A percentile compares a stretch with the other conserved stretches of the same genome.
These are phyloP conservation scores for Aspergillus viridinutans DNA, from an alignment of 2,329 filamentous ascomycete species.

Conservation along the genomic window DNA sequence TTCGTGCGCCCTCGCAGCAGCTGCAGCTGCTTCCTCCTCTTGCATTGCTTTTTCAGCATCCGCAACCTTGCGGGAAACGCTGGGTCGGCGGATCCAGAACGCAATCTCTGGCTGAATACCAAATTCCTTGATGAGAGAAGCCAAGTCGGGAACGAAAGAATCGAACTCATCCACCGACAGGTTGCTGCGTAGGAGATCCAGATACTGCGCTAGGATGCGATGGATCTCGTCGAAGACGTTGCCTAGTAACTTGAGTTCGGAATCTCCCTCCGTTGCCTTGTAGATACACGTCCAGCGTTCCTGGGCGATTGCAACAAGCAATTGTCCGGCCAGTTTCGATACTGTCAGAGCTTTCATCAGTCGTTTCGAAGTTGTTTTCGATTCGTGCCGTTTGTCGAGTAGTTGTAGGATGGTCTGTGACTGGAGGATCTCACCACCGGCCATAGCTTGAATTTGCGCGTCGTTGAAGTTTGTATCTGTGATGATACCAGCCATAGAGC, in stretches of 20 bases:
- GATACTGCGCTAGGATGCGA: slow-evolving; percentile 76
- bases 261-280: slow-evolving; percentile 59
- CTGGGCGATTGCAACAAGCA: slow-evolving; percentile 87
- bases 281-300: slow-evolving; percentile 85
- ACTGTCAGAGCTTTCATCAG: slow-evolving; percentile 76
- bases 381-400: slow-evolving; percentile 76
- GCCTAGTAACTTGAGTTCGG: slow-evolving; percentile 83
- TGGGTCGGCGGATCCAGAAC: slow-evolving; percentile 75
- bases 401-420: slow-evolving; percentile 75
- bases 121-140: slow-evolving; percentile 70
- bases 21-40: slow-evolving; percentile 20
- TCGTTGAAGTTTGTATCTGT: slow-evolving; percentile 86
- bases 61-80: slow-evolving; percentile 63
- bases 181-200: slow-evolving; percentile 82
- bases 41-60: slow-evolving; percentile 35
- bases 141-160: slow-evolving; percentile 68
- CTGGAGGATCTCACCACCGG: slow-evolving; percentile 74
- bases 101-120: slow-evolving; percentile 76
- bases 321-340: slow-evolving; percentile 70
- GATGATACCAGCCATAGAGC: slow-evolving; percentile 89
- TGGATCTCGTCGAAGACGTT: slow-evolving; percentile 89
- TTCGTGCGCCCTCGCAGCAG: slow-evolving; percentile 20
- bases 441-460: slow-evolving; percentile 79
- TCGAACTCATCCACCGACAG: slow-evolving; percentile 74
- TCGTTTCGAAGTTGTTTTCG: slow-evolving; percentile 68